Conservation (phyloP, 2,329 filamentous ascomycete species). For the Pseudohalonectria lignicola region DNA sequence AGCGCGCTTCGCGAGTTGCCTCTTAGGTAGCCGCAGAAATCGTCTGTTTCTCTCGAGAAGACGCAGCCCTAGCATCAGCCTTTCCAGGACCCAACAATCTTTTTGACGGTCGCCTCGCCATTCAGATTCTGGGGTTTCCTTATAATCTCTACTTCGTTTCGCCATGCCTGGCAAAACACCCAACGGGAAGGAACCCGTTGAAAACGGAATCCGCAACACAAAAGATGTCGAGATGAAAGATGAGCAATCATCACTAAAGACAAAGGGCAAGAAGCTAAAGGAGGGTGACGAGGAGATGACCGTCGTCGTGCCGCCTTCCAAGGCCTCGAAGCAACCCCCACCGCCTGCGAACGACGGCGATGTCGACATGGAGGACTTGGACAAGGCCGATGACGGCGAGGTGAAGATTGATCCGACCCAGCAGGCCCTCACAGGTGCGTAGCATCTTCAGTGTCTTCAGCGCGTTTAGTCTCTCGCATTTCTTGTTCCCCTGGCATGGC, state of each 20-base stretch:
- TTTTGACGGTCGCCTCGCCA: too few relatives aligned
- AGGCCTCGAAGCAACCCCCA: conserved; percentile 47
- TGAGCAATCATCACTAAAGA: conserved; percentile 42
- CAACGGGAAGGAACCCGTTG: conserved; percentile 58
- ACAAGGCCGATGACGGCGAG: conserved; percentile 34
- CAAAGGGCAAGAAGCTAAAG: conserved; percentile 55
- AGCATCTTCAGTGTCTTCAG: too few relatives aligned
- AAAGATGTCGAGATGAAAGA: conserved; percentile 63
- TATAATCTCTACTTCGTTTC: too few relatives aligned
- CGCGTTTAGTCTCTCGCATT: too few relatives aligned
- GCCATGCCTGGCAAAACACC: conserved; percentile 64
- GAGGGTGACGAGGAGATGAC: conserved; percentile 76
- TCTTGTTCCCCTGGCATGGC: conserved; percentile 3
- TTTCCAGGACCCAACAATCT: too few relatives aligned
- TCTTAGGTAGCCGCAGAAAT: too few relatives aligned
- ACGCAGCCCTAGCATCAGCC: too few relatives aligned
- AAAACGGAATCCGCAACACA: conserved; percentile 54
- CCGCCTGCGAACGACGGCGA: conserved; percentile 55
- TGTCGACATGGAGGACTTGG: conserved; percentile 56
- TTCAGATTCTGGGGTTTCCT: too few relatives aligned
- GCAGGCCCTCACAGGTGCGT: conserved; percentile 49
- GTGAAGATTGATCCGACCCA: conserved; percentile 48
- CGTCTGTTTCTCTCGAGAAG: too few relatives aligned
- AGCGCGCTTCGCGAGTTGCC: too few relatives aligned
- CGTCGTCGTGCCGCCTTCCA: conserved; percentile 65